Conservation (phyloP, 1,284 basidiomycete genomes). For the Cutaneotrichosporon dermatis region DNA sequence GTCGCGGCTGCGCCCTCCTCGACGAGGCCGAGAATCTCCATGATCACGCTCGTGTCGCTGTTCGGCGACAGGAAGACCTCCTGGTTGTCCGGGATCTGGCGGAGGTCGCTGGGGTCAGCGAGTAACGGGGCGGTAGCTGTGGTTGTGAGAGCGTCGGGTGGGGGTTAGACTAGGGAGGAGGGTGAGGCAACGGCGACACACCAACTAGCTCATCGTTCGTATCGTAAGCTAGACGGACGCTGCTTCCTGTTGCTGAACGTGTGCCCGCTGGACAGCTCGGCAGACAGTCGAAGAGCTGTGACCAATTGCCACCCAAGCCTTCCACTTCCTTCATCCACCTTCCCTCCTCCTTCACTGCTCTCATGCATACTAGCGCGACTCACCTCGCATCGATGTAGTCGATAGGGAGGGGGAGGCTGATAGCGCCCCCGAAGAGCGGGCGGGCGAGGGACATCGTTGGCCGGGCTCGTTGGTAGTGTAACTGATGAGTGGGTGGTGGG, state of each 20-base stretch:
- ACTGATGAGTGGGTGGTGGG: neutral
- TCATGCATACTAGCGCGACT: conserved; percentile 36
- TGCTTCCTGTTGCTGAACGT: too few relatives aligned
- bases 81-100: conserved; percentile 95
- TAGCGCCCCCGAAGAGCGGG: conserved; percentile 64
- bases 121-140: too few relatives aligned
- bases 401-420: conserved; percentile 60
- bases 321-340: neutral
- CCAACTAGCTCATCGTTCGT: too few relatives aligned
- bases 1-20: conserved; percentile 50
- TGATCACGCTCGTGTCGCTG: conserved; percentile 69
- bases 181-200: too few relatives aligned
- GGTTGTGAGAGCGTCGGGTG: too few relatives aligned
- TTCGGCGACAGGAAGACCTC: conserved; percentile 80
- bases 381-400: conserved; percentile 81
- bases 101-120: conserved; percentile 60
- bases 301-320: too few relatives aligned
- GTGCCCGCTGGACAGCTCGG: too few relatives aligned
- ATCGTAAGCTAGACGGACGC: too few relatives aligned
- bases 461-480: neutral
- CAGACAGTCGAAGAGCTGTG: too few relatives aligned
- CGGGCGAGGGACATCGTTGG: conserved; percentile 17
- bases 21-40: conserved; percentile 81
- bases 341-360: neutral
- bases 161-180: too few relatives aligned